These are phyloP conservation scores for Wickerhamiella azyma DNA, from an alignment of 805 yeast genomes.

Conservation along the genomic window DNA sequence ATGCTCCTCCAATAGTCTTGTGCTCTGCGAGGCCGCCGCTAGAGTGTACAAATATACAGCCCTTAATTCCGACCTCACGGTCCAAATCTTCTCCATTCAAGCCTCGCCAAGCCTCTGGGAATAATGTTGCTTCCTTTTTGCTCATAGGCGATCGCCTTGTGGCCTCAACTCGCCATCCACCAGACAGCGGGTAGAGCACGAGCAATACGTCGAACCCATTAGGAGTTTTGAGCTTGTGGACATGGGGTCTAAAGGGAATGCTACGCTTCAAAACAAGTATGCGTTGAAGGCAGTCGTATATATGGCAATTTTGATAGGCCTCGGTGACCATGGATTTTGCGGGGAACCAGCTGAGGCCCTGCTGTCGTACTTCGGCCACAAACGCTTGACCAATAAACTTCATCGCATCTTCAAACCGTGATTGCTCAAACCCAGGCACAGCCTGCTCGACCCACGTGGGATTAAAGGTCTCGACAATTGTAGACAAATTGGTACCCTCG, in stretches of 20 bases:
- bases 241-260: neutral
- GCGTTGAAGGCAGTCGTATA: neutral
- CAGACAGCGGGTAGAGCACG: neutral
- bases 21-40: neutral
- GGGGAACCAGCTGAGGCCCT: neutral
- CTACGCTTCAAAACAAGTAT: neutral
- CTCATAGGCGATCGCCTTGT: neutral
- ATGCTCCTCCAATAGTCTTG: neutral
- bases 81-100: neutral
- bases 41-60: neutral
- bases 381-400: neutral
- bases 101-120: neutral
- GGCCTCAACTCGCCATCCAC: neutral
- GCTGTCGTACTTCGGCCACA: neutral
- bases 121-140: neutral
- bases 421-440: neutral
- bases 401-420: neutral
- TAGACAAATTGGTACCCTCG: neutral
- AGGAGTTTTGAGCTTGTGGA: neutral
- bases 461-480: neutral
- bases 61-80: neutral
- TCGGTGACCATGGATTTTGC: neutral
- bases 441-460: neutral
- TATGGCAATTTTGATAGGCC: neutral
- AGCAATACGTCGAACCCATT: neutral